Evolutionary conservation across 495 filamentous ascomycete genomes (phyloP).

Genomic region (Penicilliopsis zonata): DNA sequence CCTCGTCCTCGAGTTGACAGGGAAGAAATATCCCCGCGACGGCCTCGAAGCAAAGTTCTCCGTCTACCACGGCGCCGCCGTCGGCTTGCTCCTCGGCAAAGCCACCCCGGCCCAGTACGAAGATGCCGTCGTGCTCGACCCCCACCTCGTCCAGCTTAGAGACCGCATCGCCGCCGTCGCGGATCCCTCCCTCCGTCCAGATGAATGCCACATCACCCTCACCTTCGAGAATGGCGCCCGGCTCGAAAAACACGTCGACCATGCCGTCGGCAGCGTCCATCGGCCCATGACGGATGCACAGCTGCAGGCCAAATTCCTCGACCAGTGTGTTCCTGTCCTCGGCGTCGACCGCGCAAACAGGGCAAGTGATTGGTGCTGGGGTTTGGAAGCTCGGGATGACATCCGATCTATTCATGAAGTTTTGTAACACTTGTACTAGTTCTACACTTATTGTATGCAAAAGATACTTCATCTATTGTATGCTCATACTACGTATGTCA

Average conservation of each 20-base stretch:
- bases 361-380: slow-evolving; percentile 12
- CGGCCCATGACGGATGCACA: slow-evolving; percentile 31
- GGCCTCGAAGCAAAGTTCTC: slow-evolving; percentile 43
- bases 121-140: slow-evolving; percentile 28
- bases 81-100: slow-evolving; percentile 37
- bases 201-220: slow-evolving; percentile 29
- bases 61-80: slow-evolving; percentile 37
- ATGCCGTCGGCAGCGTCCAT: slow-evolving; percentile 39
- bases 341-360: slow-evolving; percentile 4
- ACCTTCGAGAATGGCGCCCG: slow-evolving; percentile 20
- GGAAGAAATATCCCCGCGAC: slow-evolving; percentile 34
- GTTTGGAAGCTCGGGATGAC: slow-evolving; percentile 5
- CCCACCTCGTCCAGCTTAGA: slow-evolving; percentile 22
- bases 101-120: slow-evolving; percentile 37
- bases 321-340: slow-evolving; percentile 19
- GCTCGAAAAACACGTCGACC: slow-evolving; percentile 30
- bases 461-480: too few species aligned
- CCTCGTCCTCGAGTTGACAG: slow-evolving; percentile 40
- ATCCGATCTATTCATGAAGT: slow-evolving; percentile 7
- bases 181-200: slow-evolving; percentile 23
- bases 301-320: slow-evolving; percentile 33
- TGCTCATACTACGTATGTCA: too few species aligned
- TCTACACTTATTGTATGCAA: too few species aligned
- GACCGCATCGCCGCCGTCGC: slow-evolving; percentile 28
- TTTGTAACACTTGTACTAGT: slow-evolving; percentile 4